phyloP scores from a whole-genome alignment of 306 rosid species.

The Vigna angularis region DNA sequence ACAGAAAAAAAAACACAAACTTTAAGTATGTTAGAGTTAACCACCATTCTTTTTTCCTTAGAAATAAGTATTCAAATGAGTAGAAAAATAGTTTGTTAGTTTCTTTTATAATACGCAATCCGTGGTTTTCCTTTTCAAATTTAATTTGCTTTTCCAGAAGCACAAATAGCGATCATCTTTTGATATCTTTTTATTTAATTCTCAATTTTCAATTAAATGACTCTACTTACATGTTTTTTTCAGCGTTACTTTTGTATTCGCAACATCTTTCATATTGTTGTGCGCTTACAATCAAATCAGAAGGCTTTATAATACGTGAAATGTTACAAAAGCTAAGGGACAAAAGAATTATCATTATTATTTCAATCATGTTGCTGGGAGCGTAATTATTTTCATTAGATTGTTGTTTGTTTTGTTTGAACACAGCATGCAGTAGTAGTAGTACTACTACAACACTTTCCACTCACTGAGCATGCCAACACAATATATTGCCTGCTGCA shows the following conservation, averaged over 20 bases:
- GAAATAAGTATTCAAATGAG: too few species aligned
- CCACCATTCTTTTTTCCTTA: too few species aligned
- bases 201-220: conserved; percentile 4
- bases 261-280: conserved; percentile 40
- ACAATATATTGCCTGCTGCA: conserved; percentile 46
- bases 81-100: too few species aligned
- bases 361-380: conserved; percentile 37
- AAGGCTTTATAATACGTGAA: neutral
- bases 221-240: neutral
- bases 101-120: conserved; percentile 17
- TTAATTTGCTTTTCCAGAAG: neutral
- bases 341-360: neutral
- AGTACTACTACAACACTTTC: too few species aligned
- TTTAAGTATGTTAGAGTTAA: neutral
- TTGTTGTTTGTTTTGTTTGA: conserved; percentile 26
- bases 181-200: too few species aligned
- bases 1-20: neutral
- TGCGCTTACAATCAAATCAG: conserved; percentile 45
- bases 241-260: neutral
- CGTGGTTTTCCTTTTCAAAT: neutral
- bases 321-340: conserved; percentile 23
- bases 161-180: neutral
- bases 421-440: neutral
- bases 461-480: neutral
- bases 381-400: conserved; percentile 32